Conservation (phyloP, 352 stramenopile genomes). For the Phytophthora melonis region DNA sequence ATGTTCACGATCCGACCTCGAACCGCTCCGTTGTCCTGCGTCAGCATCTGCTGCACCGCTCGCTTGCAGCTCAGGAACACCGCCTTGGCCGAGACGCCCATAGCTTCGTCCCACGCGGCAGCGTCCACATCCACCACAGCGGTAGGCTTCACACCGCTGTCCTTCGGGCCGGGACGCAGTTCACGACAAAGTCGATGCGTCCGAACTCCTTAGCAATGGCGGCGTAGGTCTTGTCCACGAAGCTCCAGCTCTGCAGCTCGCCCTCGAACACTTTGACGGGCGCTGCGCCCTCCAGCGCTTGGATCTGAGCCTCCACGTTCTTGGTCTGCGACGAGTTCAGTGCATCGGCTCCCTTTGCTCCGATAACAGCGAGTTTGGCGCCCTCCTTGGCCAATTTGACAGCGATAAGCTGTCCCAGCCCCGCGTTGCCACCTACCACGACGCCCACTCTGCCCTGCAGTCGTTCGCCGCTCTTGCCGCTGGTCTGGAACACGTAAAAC, state of each 20-base stretch:
- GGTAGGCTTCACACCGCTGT: slow-evolving; percentile 42
- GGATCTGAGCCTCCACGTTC: slow-evolving; percentile 54
- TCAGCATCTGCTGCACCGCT: slow-evolving; percentile 67
- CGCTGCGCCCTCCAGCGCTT: slow-evolving; percentile 22
- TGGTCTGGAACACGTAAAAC: slow-evolving; percentile 44
- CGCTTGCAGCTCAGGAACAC: slow-evolving; percentile 80
- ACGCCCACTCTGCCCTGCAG: slow-evolving; percentile 67
- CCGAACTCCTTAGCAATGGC: slow-evolving; percentile 53
- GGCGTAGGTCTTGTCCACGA: slow-evolving; percentile 58
- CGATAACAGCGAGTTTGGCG: slow-evolving; percentile 62
- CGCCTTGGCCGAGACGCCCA: slow-evolving; percentile 69
- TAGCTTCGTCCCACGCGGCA: slow-evolving; percentile 61
- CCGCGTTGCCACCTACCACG: slow-evolving; percentile 67
- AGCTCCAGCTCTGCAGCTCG: slow-evolving; percentile 60
- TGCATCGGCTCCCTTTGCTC: slow-evolving; percentile 32
- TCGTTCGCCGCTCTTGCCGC: slow-evolving; percentile 60
- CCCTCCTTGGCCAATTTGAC: slow-evolving; percentile 72
- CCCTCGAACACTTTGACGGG: slow-evolving; percentile 52
- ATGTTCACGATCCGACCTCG: slow-evolving; percentile 75
- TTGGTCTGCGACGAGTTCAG: slow-evolving; percentile 36
- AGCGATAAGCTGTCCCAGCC: slow-evolving; percentile 68
- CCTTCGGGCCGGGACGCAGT: slow-evolving; percentile 58
- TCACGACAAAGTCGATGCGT: slow-evolving; percentile 81
- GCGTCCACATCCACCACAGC: slow-evolving; percentile 54
- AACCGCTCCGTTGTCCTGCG: slow-evolving; percentile 62